Evolutionary conservation across 2,329 filamentous ascomycete species (phyloP), one percentile per base, ranked within the genome.

Genomic region (Fusarium tricinctum): DNA sequence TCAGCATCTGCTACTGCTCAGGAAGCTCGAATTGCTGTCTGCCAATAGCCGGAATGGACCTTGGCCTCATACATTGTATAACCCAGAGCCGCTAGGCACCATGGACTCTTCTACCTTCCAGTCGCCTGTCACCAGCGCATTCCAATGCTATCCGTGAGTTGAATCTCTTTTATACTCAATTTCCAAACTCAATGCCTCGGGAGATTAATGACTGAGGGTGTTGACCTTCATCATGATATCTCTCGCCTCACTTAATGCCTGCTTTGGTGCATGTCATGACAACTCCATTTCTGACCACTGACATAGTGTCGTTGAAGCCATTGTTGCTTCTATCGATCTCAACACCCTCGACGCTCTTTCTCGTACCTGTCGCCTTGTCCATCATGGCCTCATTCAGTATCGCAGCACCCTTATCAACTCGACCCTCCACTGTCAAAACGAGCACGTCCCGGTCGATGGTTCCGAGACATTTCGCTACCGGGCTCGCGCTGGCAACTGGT

Each of bases 301-400:
- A 38, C 13, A 28, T 82, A 97, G 94, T 73, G 88, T 97, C 76
- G 89, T 92, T 72, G 88, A 89, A 68, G 87, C 91, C 73, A 87
- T 97, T 69, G 91, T 92, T 48, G 86, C 88, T 32, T 86, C 88
- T 71, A 88, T 97, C 77, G 95, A 98, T 77, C 87, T 97, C 50
- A 97, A 95, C 78, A 91, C 92, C 15, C 87, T 97, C 73, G 91
- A 97, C 78, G 89, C 91, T 68, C 88, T 98, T 20, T 92, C 94
- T 51, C 88, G 88, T 55, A 94, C 93, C 56, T 97, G 93, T 78
- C 92, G 91, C 51, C 89, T 92, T 75, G 88, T 97, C 67, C 92
- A 92, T 70, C 85, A 86, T 58, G 92, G 90, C 70, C 86, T 98
- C 23, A 82, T 97, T 43, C 92, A 94, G 73, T 94, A 92, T 79